A percentile compares a stretch with the other conserved stretches of the same genome.
phyloP scores from a whole-genome alignment of 495 filamentous ascomycete species.

The Penicillium psychrofluorescens region DNA sequence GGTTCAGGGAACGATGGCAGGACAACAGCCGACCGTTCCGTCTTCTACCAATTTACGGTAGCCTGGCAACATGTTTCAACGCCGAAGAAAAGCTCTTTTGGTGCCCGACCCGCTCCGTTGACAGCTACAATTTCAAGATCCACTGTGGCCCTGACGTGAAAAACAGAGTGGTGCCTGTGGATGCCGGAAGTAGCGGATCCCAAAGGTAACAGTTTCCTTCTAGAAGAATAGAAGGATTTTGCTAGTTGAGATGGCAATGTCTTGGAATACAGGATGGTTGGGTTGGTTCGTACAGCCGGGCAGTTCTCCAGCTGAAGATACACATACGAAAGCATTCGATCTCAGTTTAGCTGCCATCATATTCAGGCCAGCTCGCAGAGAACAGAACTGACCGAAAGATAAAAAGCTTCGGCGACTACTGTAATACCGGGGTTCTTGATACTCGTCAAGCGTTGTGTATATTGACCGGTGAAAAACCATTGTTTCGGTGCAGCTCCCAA shows the following conservation, averaged over 20 bases:
- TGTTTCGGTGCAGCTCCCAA: conserved; percentile 14
- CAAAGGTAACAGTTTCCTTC: conserved; percentile 2
- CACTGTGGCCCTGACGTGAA: conserved; percentile 15
- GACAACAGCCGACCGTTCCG: neutral
- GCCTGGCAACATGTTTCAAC: neutral
- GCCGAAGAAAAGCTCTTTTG: neutral
- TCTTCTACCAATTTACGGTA: neutral
- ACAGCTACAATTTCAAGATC: conserved; percentile 7
- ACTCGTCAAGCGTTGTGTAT: neutral
- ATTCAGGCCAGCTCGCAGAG: too few species aligned
- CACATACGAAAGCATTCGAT: too few species aligned
- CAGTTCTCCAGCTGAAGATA: too few species aligned
- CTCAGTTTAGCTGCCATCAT: too few species aligned
- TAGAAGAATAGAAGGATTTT: too few species aligned
- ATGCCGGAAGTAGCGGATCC: conserved; percentile 15
- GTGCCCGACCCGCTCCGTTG: conserved; percentile 12
- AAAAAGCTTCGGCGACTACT: too few species aligned
- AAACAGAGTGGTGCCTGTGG: conserved; percentile 11
- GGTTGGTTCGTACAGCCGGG: too few species aligned
- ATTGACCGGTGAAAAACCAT: conserved; percentile 21
- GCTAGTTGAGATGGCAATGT: too few species aligned
- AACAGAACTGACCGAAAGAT: neutral
- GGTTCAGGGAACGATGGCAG: conserved; percentile 2
- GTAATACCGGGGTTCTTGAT: too few species aligned
- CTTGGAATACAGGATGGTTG: too few species aligned